Evolutionary conservation across 139 green algal species (phyloP).

Genomic region (Marvania coccoides): DNA sequence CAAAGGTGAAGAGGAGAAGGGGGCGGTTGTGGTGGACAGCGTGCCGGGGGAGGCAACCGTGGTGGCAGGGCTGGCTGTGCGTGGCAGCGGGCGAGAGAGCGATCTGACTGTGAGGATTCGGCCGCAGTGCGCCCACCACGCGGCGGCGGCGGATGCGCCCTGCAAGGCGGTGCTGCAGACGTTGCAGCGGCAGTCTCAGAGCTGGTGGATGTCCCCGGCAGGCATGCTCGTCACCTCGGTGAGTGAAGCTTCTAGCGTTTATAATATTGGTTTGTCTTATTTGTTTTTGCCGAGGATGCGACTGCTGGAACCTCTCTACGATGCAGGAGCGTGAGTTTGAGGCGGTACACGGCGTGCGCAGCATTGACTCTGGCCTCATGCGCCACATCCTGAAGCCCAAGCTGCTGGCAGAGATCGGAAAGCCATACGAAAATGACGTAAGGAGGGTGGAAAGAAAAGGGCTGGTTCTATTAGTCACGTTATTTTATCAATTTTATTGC

Average conservation of each 20-base stretch:
- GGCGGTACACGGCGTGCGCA: constrained; percentile 30
- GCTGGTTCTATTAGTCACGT: too few species aligned
- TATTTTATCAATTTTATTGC: background rate
- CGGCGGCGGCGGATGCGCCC: background rate
- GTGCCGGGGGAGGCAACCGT: background rate
- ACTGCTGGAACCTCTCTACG: background rate
- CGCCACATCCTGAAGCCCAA: constrained; percentile 44
- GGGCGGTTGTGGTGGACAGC: background rate
- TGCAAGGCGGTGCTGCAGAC: constrained; percentile 15
- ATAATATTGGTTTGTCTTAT: background rate
- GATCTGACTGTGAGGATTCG: background rate
- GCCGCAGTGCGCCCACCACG: constrained; percentile 17
- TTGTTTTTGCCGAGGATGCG: background rate
- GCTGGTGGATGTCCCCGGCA: constrained; percentile 29
- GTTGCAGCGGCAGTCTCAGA: background rate
- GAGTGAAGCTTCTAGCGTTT: background rate
- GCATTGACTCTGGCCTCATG: constrained; percentile 16
- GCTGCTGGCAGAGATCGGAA: constrained; percentile 14
- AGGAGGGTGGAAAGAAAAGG: background rate
- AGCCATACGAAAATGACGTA: constrained; percentile 16
- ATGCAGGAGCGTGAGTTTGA: constrained; percentile 48
- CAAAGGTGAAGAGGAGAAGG: background rate
- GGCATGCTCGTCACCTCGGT: constrained; percentile 17
- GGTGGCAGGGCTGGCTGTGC: background rate
- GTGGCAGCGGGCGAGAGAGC: background rate